These are phyloP conservation scores for Phytophthora megakarya DNA, from an alignment of 352 stramenopile species.

Conservation along the genomic window DNA sequence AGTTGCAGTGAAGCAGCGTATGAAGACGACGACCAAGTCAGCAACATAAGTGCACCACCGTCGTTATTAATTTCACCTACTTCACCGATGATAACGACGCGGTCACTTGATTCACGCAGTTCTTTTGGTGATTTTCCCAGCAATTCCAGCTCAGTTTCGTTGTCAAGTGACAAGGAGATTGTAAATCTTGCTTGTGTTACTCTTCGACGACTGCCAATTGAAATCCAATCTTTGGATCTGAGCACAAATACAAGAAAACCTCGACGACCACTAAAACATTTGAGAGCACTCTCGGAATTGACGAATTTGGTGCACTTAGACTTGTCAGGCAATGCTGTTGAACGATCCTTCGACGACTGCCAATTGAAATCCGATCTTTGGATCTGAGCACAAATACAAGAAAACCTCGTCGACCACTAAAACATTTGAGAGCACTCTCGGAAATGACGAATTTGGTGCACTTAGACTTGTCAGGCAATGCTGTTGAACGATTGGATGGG, in stretches of 20 bases:
- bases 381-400: conserved; percentile 57
- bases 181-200: conserved; percentile 41
- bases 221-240: conserved; percentile 49
- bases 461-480: conserved; percentile 72
- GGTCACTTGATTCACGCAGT: conserved; percentile 28
- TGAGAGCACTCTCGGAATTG: conserved; percentile 55
- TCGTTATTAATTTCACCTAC: conserved; percentile 25
- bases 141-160: conserved; percentile 16
- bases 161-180: conserved; percentile 45
- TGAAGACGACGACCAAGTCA: conserved; percentile 29
- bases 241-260: conserved; percentile 54
- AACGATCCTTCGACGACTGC: conserved; percentile 30
- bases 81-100: conserved; percentile 21
- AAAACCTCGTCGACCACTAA: conserved; percentile 61
- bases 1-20: conserved; percentile 16
- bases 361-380: conserved; percentile 37
- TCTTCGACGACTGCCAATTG: conserved; percentile 27
- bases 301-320: conserved; percentile 59
- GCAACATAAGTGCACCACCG: conserved; percentile 7
- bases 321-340: conserved; percentile 71
- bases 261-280: conserved; percentile 61
- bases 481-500: conserved; percentile 57
- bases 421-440: conserved; percentile 55
- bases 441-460: conserved; percentile 55
- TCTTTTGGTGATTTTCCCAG: conserved; percentile 37